Base-by-base conservation (phyloP, 352 stramenopile genomes). In the Pythium aphanidermatum region DNA sequence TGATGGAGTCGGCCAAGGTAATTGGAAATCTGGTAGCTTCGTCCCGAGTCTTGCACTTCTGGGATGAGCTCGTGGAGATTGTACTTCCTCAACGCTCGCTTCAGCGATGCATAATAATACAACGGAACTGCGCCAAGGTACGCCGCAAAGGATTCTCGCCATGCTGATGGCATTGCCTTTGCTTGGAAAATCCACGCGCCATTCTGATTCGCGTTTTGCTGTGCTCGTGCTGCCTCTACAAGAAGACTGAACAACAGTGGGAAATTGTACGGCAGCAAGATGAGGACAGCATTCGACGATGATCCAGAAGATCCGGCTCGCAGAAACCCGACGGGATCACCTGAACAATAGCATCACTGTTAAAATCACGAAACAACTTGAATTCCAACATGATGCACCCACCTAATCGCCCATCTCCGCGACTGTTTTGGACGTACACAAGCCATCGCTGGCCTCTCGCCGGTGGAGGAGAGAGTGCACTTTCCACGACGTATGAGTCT, bases 201-300 rank as follows among this genome's bases (percentile, higher is more conserved):
- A 3, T 67, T 72, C 0, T 62, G 38, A 8, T n/a, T n/a, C n/a
- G 76, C 74, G 26, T 74, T 87, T 39, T 92, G 79, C 38, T 84
- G 90, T 24, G 91, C 79, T 21, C 83, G 70, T 4, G 77, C 81
- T 6, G 82, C 79, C 50, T 95, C 81, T 13, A 93, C 81, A 4
- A 95, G 58, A 29, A 95, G 47, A 11, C 72, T 72, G 27, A 95
- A 95, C 7, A 95, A 58, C 27, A 81, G 65, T 2, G 83, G 78
- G 40, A 84, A 95, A 51, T 95, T 95, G 55, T 95, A 92, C n/a
- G 83, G 83, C n/a, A 95, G 59, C 17, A 95, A 46, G 5, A 93
- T 67, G n/a, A 95, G 69, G 48, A 89, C 57, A 3, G 69, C 66
- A 16, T 53, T 83, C 9, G 63, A 60, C 10, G 45, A 39, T 2